These are phyloP conservation scores for Apocynum venetum DNA, from an alignment of 257 asterid species.

Conservation along the genomic window DNA sequence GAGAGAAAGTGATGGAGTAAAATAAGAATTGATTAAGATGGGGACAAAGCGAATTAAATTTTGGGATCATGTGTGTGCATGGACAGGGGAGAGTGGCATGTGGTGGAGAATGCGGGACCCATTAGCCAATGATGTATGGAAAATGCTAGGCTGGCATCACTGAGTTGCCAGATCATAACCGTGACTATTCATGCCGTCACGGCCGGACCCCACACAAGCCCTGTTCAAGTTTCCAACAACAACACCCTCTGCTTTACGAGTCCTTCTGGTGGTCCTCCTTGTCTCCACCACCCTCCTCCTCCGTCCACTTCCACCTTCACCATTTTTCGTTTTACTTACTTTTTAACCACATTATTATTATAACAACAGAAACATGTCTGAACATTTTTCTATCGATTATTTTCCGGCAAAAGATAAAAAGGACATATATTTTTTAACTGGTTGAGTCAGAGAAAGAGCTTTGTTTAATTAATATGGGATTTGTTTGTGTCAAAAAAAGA, in stretches of 20 bases:
- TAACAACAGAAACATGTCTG: neutral
- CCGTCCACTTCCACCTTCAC: neutral
- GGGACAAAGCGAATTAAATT: conserved; percentile 30
- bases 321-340: neutral
- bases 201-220: conserved; percentile 35
- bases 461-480: neutral
- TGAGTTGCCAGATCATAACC: conserved; percentile 75
- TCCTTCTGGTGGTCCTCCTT: conserved; percentile 40
- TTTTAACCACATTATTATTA: conserved; percentile 1
- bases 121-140: conserved; percentile 53
- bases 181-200: conserved; percentile 15
- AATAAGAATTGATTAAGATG: conserved; percentile 21
- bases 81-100: conserved; percentile 49
- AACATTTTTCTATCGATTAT: neutral
- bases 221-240: conserved; percentile 10
- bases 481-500: no score
- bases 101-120: conserved; percentile 48
- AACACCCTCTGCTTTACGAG: neutral
- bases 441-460: neutral
- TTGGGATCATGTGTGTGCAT: conserved; percentile 36
- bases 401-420: neutral
- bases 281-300: conserved; percentile 28
- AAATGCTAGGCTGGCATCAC: conserved; percentile 89
- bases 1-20: neutral
- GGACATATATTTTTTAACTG: no score